Percentiles rank a stretch among this genome's conserved stretches.
These are phyloP conservation scores for Lichtheimia ramosa DNA, from an alignment of 371 early-diverging fungal genomes.

Conservation along the genomic window DNA sequence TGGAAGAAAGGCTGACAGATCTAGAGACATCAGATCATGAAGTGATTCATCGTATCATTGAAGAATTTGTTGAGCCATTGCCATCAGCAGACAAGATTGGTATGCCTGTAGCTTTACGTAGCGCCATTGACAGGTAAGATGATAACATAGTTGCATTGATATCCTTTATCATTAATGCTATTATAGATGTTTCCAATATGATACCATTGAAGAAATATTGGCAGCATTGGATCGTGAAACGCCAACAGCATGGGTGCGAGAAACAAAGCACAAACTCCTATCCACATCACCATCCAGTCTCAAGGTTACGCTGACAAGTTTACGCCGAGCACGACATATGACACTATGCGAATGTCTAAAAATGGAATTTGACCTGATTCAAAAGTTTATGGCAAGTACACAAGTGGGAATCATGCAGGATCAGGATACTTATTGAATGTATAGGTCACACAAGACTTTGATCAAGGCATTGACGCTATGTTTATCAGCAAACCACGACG, in stretches of 20 bases:
- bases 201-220: slow-evolving; percentile 81
- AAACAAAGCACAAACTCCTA: slow-evolving; percentile 67
- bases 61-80: slow-evolving; percentile 79
- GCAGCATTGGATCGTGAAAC: slow-evolving; percentile 71
- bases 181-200: slow-evolving; percentile 73
- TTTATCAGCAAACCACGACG: slow-evolving; percentile 18
- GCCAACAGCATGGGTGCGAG: slow-evolving; percentile 66
- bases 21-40: slow-evolving; percentile 80
- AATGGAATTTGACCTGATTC: slow-evolving; percentile 83
- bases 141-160: no score
- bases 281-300: slow-evolving; percentile 83
- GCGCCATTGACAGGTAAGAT: slow-evolving; percentile 70
- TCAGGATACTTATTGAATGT: slow-evolving; percentile 28
- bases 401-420: slow-evolving; percentile 28
- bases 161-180: background rate
- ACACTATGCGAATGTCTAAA: slow-evolving; percentile 77
- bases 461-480: slow-evolving; percentile 46
- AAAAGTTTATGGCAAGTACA: slow-evolving; percentile 58
- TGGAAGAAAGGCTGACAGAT: slow-evolving; percentile 83
- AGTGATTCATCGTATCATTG: slow-evolving; percentile 85
- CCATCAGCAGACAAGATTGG: slow-evolving; percentile 27
- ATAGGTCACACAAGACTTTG: slow-evolving; percentile 30
- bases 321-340: slow-evolving; percentile 68
- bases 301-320: slow-evolving; percentile 79
- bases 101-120: slow-evolving; percentile 61